phyloP scores from a whole-genome alignment of 2,329 filamentous ascomycete species.

The Botrytis porri region DNA sequence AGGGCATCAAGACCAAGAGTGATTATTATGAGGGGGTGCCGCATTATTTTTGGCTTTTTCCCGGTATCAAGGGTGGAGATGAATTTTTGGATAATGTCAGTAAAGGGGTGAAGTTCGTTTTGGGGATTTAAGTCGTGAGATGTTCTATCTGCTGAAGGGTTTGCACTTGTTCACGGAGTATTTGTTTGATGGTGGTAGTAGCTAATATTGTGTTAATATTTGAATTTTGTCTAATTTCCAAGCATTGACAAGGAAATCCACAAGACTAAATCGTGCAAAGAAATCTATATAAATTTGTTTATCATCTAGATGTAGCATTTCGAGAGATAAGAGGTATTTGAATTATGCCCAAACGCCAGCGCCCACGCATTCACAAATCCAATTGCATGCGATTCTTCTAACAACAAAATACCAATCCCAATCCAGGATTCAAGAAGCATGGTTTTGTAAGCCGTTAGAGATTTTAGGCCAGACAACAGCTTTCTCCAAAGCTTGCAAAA shows the following conservation, averaged over 20 bases:
- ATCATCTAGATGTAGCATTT: neutral
- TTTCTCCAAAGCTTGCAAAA: constrained; percentile 76
- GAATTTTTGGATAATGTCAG: constrained; percentile 8
- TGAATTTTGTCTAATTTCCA: neutral
- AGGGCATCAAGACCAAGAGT: constrained; percentile 31
- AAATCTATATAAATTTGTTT: neutral
- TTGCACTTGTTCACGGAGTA: neutral
- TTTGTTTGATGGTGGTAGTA: neutral
- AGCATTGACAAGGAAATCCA: neutral
- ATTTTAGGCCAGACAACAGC: constrained; percentile 52
- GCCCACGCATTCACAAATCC: neutral
- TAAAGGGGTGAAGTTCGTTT: constrained; percentile 7
- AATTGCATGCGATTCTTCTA: neutral
- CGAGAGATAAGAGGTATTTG: neutral
- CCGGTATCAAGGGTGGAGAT: neutral
- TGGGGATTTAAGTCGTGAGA: neutral
- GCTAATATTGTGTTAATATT: neutral
- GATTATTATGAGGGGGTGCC: constrained; percentile 36
- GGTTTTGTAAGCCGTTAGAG: constrained; percentile 30
- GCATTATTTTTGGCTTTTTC: constrained; percentile 35
- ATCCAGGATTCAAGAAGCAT: neutral
- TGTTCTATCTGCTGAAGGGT: neutral
- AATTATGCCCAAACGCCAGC: constrained; percentile 3
- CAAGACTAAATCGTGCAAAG: neutral
- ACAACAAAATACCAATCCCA: neutral